Conservation (phyloP, 1,284 basidiomycete genomes). For the Moesziomyces antarcticus region DNA sequence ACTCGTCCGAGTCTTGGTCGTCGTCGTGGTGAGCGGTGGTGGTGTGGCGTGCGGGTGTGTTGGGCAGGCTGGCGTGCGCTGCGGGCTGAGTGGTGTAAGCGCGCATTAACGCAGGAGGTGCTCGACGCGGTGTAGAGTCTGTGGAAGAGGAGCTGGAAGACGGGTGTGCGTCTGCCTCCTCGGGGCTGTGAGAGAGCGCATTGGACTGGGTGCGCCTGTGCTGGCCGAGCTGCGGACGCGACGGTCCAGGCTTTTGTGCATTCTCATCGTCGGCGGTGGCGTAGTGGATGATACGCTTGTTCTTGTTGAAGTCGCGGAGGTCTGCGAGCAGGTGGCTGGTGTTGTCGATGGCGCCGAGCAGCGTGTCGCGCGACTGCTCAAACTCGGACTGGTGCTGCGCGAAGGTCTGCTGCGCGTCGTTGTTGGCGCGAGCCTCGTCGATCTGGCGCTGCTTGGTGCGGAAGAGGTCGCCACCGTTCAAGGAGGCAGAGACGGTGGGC, state of each 20-base stretch:
- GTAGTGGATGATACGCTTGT: slow-evolving; percentile 87
- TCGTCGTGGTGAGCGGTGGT: slow-evolving; percentile 6
- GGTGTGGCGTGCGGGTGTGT: slow-evolving; percentile 31
- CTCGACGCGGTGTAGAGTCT: slow-evolving; percentile 17
- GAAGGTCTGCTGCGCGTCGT: slow-evolving; percentile 37
- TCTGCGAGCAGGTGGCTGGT: slow-evolving; percentile 78
- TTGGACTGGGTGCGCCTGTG: slow-evolving; percentile 40
- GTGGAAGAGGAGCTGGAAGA: slow-evolving; percentile 7
- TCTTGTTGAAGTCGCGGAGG: slow-evolving; percentile 83
- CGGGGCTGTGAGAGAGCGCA: slow-evolving; percentile 20
- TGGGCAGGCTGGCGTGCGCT: slow-evolving; percentile 41
- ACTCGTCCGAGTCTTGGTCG: slow-evolving; percentile 24
- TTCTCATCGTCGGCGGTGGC: slow-evolving; percentile 69
- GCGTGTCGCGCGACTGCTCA: slow-evolving; percentile 42
- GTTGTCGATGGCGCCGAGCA: slow-evolving; percentile 75
- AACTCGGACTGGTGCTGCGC: slow-evolving; percentile 45
- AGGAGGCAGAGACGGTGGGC: slow-evolving; percentile 14
- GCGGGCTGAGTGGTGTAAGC: slow-evolving; percentile 30
- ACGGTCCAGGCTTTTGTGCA: slow-evolving; percentile 8
- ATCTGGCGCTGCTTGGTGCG: slow-evolving; percentile 31
- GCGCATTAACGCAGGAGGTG: slow-evolving; percentile 38
- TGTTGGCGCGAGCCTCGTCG: slow-evolving; percentile 12
- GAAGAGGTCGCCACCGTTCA: slow-evolving; percentile 32
- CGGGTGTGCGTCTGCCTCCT: slow-evolving; percentile 30
- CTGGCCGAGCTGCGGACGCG: slow-evolving; percentile 10